A percentile compares a stretch with the other conserved stretches of the same genome.
phyloP scores from a whole-genome alignment of 2,329 filamentous ascomycete species.

The Pyrenochaeta sp. region DNA sequence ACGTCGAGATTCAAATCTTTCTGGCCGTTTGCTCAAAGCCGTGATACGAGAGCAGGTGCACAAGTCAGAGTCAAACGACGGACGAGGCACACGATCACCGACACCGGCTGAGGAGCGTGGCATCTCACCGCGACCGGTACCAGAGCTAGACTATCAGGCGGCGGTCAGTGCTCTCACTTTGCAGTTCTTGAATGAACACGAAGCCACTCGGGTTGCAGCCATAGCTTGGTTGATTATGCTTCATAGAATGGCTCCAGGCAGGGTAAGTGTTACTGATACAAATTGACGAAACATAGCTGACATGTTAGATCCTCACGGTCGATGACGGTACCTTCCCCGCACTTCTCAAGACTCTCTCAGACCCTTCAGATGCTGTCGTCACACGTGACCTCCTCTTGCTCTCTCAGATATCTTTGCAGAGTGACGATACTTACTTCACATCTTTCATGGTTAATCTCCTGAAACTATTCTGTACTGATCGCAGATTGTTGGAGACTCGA shows the following conservation, averaged over 20 bases:
- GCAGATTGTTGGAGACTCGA: constrained; percentile 86
- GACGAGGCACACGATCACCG: constrained; percentile 45
- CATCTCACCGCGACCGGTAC: constrained; percentile 52
- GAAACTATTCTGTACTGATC: constrained; percentile 93
- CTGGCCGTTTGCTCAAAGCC: constrained; percentile 42
- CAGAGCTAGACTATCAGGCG: constrained; percentile 92
- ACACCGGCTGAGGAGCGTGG: constrained; percentile 56
- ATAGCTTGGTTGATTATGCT: constrained; percentile 98
- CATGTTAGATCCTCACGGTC: constrained; percentile 80
- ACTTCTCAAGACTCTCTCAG: constrained; percentile 92
- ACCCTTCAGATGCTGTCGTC: constrained; percentile 93
- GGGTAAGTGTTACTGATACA: constrained; percentile 65
- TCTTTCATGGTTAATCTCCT: constrained; percentile 98
- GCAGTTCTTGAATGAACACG: constrained; percentile 94
- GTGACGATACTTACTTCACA: constrained; percentile 95
- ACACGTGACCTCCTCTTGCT: constrained; percentile 92
- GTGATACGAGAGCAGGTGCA: constrained; percentile 42
- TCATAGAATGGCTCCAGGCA: constrained; percentile 90
- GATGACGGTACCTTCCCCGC: constrained; percentile 98
- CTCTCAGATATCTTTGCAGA: constrained; percentile 95
- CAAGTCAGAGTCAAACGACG: constrained; percentile 35
- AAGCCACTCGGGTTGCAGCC: constrained; percentile 91
- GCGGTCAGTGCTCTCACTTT: constrained; percentile 92
- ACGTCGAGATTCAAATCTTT: constrained; percentile 48
- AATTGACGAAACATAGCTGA: background rate